Evolutionary conservation across 1,139 yeast species (phyloP), one percentile per base, ranked within the genome.

Genomic region (Blastobotrys apis): DNA sequence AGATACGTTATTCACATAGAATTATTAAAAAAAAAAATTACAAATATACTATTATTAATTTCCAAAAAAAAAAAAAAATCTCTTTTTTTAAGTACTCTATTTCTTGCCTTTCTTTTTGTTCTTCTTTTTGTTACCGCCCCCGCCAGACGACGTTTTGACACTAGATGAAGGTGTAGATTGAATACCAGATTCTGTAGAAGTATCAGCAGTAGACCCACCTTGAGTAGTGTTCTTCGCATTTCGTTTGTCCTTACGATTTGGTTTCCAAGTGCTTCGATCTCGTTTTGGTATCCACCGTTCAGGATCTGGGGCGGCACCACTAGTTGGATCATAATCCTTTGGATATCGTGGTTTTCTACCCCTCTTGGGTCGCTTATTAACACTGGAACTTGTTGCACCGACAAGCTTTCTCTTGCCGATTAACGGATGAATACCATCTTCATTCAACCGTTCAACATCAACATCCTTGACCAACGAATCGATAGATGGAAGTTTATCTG

Each of bases 281-380:
- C 80, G 82, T 74, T 84, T 60, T 25, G 97, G 95, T 44, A 88
- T 67, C 97, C 97, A 90, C 67, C 97, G 80, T 63, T 90, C 97
- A 8, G 75, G 75, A 55, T 81, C 83, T 1, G 77, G 69, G 16
- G 58, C 54, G n/a, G n/a, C n/a, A n/a, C n/a, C n/a, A 43, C 61
- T 65, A 5, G 59, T 52, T 2, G 66, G 57, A 45, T 74, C 78
- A 41, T 59, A 71, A 38, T 59, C 58, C 47, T 69, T 67, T 30
- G 80, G 73, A 33, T 70, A 64, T 39, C 40, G 39, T 55, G 58
- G 64, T 61, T 65, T 39, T 62, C 57, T 53, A 65, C 68, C 37
- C n/a, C n/a, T n/a, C 57, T 61, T 51, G 64, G 68, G 50, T 64
- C 68, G 48, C 71, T 75, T 54, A 58, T 42, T 26, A 8, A 21